Percentiles rank a stretch among this genome's conserved stretches.
These are phyloP conservation scores for Rhizopogon roseolus DNA, from an alignment of 768 basidiomycete genomes.

Conservation along the genomic window DNA sequence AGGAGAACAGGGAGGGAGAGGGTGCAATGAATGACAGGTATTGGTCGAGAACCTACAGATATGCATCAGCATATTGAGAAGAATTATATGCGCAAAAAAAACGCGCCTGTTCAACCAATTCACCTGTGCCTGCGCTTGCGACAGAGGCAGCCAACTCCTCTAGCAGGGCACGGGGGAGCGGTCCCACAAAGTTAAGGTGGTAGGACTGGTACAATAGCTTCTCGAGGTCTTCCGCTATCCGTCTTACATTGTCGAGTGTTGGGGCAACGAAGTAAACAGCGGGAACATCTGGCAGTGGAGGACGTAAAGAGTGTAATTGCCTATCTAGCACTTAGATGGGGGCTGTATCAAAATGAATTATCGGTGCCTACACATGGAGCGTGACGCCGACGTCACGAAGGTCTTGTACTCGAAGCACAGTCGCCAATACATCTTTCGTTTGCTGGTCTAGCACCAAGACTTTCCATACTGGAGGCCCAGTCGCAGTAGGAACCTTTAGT, in stretches of 20 bases:
- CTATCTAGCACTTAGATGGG: constrained; percentile 34
- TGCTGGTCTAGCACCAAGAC: constrained; percentile 91
- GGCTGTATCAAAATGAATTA: not conserved
- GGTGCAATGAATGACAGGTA: constrained; percentile 96
- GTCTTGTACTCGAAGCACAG: constrained; percentile 93
- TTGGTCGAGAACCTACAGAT: constrained; percentile 81
- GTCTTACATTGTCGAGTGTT: constrained; percentile 75
- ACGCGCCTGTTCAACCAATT: constrained; percentile 72
- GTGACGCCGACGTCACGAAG: constrained; percentile 96
- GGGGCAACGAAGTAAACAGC: constrained; percentile 96
- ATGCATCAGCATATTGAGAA: not conserved
- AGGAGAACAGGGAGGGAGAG: constrained; percentile 87
- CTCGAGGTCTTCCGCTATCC: constrained; percentile 92
- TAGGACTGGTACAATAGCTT: constrained; percentile 89
- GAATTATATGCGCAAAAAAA: not conserved
- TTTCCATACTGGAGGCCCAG: constrained; percentile 90
- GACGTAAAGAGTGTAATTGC: constrained; percentile 86
- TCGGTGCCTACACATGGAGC: constrained; percentile 80
- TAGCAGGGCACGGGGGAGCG: constrained; percentile 79
- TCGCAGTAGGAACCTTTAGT: constrained; percentile 46
- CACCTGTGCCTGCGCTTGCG: constrained; percentile 77
- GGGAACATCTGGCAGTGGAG: constrained; percentile 90
- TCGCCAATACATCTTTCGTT: constrained; percentile 95
- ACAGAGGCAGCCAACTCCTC: constrained; percentile 92
- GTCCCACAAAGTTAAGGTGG: constrained; percentile 93